A percentile compares a stretch with the other conserved stretches of the same genome.
Evolutionary conservation across 192 early-diverging fungal genomes (phyloP).

Genomic region (Coemansia sp.): DNA sequence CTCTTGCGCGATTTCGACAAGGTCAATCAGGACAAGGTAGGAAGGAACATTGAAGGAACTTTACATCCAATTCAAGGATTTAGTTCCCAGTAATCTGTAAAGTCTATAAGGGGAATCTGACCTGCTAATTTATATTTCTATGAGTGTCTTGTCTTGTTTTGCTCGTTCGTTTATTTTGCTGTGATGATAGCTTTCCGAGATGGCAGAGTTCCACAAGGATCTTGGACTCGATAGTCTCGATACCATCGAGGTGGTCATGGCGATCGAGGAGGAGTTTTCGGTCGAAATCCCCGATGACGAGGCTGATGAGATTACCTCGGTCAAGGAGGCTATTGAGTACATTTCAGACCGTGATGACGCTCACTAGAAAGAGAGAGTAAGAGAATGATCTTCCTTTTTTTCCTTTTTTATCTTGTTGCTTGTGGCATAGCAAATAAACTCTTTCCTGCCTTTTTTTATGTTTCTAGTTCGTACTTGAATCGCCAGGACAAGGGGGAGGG

Average conservation of each 20-base stretch:
- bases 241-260: conserved; percentile 99
- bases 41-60: background rate
- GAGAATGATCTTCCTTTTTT: background rate
- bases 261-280: conserved; percentile 99
- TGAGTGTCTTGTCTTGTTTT: background rate
- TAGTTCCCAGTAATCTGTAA: too few species aligned
- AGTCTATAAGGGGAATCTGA: background rate
- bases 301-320: conserved; percentile 92
- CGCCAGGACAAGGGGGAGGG: too few species aligned
- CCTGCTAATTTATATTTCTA: background rate
- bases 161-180: background rate
- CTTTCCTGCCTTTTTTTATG: too few species aligned
- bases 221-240: conserved; percentile 96
- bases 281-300: conserved; percentile 97
- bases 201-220: conserved; percentile 89
- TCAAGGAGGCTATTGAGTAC: conserved; percentile 86
- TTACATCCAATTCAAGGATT: too few species aligned
- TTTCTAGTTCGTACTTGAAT: too few species aligned
- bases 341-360: conserved; percentile 72
- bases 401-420: background rate
- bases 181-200: conserved; percentile 71
- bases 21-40: conserved; percentile 90
- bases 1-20: conserved; percentile 96
- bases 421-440: too few species aligned
- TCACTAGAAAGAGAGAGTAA: conserved; percentile 48